A percentile compares a stretch with the other conserved stretches of the same genome.
Evolutionary conservation across 306 rosid genomes (phyloP).

Genomic region (Pueraria montana): DNA sequence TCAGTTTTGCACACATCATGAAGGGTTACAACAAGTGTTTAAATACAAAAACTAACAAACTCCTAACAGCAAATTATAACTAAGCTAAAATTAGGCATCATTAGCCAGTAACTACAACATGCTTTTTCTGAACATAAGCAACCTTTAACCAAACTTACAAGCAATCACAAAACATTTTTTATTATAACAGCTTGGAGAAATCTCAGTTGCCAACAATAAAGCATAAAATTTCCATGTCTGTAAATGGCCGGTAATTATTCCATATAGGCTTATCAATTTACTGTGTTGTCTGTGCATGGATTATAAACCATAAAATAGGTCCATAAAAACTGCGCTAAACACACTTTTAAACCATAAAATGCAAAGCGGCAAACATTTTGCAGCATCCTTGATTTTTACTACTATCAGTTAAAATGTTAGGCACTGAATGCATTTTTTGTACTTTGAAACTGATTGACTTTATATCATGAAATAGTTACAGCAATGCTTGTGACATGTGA

Average conservation of each 20-base stretch:
- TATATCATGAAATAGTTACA: conserved; percentile 2
- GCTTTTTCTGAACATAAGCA: too few species aligned
- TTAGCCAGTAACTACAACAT: too few species aligned
- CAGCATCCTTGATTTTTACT: background rate
- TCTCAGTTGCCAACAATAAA: too few species aligned
- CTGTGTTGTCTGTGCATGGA: background rate
- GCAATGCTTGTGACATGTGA: conserved; percentile 32
- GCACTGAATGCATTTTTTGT: background rate
- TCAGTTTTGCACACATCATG: too few species aligned
- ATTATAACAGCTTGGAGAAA: too few species aligned
- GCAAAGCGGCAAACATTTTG: background rate
- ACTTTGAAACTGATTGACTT: conserved; percentile 1
- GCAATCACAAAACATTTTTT: too few species aligned
- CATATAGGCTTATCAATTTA: background rate
- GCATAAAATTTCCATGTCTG: background rate
- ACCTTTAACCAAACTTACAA: too few species aligned
- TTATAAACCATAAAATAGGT: conserved; percentile 5
- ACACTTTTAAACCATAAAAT: background rate
- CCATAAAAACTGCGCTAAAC: background rate
- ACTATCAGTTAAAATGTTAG: background rate
- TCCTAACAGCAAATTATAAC: too few species aligned
- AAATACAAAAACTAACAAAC: too few species aligned
- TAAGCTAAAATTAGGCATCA: too few species aligned
- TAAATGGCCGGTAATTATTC: background rate
- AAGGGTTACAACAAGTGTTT: too few species aligned